Base-by-base conservation (phyloP, 805 yeast genomes). In the Vanderwaltozyma yarrowii region DNA sequence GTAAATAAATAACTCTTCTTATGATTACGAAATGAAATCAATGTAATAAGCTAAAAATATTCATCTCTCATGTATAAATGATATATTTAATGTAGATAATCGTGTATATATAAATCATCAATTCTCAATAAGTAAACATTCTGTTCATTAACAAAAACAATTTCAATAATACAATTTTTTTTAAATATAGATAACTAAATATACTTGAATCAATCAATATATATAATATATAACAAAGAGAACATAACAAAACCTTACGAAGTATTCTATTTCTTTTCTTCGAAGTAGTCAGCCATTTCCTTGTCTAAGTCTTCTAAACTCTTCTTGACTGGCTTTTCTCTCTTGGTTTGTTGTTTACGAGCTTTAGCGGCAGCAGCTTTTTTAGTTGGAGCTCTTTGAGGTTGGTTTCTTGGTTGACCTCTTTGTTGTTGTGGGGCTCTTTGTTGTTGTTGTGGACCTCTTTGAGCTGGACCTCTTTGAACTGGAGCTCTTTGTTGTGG, bases 271-370 rank as follows among this genome's bases (percentile, higher is more conserved):
- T 54, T 49, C 43, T 54, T 56, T 38, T 64, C 64, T 45, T 76
- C 78, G 52, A 89, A 88, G 68, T 89, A 89, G 60, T 88, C 97
- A 45, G 87, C 82, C 98, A 92, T 89, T 69, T 89, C 97, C 60
- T 88, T 95, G 66, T 92, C 98, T 58, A 89, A 76, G 66, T 92
- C 89, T 62, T 84, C 97, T 46, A 83, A 71, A 37, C 95, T 78
- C 74, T 87, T 87, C 66, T 73, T 71, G 43, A 69, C 70, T 42
- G 71, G 69, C 49, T 58, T 63, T 47, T 58, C 65, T 50, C 52
- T 49, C 49, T 52, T 65, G 42, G 50, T 54, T 43, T 63, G 60
- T 35, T 54, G 58, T 37, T 55, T 53, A 16, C 54, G 60, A 40
- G 56, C 58, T 51, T 55, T 61, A 39, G 58, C 61, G 38, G 58